Evolutionary conservation across 305 asterid species (phyloP).

Genomic region (Caryopteris hybrid): DNA sequence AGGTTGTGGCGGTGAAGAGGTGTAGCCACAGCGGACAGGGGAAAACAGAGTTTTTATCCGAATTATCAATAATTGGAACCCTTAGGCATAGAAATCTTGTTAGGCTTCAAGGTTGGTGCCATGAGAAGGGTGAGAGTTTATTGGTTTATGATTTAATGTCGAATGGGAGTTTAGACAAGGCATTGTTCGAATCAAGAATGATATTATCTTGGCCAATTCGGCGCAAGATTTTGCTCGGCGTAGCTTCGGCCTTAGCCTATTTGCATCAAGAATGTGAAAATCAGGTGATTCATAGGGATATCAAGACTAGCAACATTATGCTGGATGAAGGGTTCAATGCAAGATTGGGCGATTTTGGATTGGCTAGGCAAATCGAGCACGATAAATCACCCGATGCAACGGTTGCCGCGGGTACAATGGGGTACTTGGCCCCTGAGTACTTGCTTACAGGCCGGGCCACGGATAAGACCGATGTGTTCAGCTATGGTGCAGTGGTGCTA

Average conservation of each 20-base stretch:
- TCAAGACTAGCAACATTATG: slow-evolving; percentile 88
- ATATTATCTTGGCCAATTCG: slow-evolving; percentile 64
- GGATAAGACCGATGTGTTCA: slow-evolving; percentile 72
- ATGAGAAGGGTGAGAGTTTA: slow-evolving; percentile 75
- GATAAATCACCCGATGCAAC: slow-evolving; percentile 87
- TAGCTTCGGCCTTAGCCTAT: slow-evolving; percentile 82
- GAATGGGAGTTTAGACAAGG: slow-evolving; percentile 90
- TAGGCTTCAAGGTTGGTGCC: slow-evolving; percentile 90
- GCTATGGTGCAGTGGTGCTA: slow-evolving; percentile 78
- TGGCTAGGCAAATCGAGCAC: slow-evolving; percentile 77
- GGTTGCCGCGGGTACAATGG: slow-evolving; percentile 96
- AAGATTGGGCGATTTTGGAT: slow-evolving; percentile 80
- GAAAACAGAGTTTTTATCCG: slow-evolving; percentile 73
- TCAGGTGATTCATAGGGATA: slow-evolving; percentile 83
- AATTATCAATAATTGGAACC: slow-evolving; percentile 74
- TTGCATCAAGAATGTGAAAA: slow-evolving; percentile 90
- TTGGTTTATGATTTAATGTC: slow-evolving; percentile 82
- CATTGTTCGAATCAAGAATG: slow-evolving; percentile 68
- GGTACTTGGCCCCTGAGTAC: slow-evolving; percentile 88
- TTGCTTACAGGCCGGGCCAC: slow-evolving; percentile 79
- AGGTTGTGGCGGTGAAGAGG: slow-evolving; percentile 75
- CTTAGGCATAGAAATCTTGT: slow-evolving; percentile 88
- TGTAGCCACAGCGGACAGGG: slow-evolving; percentile 91
- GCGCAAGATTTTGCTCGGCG: slow-evolving; percentile 68
- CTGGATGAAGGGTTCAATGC: slow-evolving; percentile 80